These are phyloP conservation scores for Pichia occidentalis DNA, from an alignment of 805 yeast species.

Conservation along the genomic window DNA sequence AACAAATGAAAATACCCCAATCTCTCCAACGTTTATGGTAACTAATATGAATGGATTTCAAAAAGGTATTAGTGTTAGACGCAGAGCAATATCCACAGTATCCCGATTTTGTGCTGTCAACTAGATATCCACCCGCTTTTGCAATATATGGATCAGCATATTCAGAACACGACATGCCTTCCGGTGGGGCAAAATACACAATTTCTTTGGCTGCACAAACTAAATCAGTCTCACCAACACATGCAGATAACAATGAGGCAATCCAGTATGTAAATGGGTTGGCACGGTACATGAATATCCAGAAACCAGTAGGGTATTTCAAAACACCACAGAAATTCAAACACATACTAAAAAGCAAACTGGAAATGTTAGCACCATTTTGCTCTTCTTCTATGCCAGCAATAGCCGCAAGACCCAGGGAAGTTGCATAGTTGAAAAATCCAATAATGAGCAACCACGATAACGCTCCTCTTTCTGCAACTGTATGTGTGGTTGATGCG, in stretches of 20 bases:
- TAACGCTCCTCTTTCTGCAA: conserved; percentile 51
- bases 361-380: conserved; percentile 57
- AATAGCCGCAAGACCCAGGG: conserved; percentile 52
- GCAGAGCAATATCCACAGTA: conserved; percentile 58
- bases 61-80: conserved; percentile 50
- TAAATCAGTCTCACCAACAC: conserved; percentile 45
- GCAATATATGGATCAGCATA: conserved; percentile 38
- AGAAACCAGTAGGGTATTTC: conserved; percentile 57
- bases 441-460: conserved; percentile 35
- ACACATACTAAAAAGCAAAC: conserved; percentile 52
- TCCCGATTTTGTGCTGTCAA: conserved; percentile 38
- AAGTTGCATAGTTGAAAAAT: conserved; percentile 48
- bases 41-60: conserved; percentile 38
- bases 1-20: conserved; percentile 49
- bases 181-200: conserved; percentile 43
- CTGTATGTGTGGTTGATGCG: conserved; percentile 43
- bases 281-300: conserved; percentile 72
- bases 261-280: conserved; percentile 67
- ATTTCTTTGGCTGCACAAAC: conserved; percentile 44
- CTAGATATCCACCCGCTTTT: conserved; percentile 42
- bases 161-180: conserved; percentile 51
- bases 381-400: conserved; percentile 55
- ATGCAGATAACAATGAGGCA: conserved; percentile 46
- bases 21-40: conserved; percentile 55
- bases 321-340: conserved; percentile 76